Conservation (phyloP, 495 filamentous ascomycete species). For the Penicillium pulvis region DNA sequence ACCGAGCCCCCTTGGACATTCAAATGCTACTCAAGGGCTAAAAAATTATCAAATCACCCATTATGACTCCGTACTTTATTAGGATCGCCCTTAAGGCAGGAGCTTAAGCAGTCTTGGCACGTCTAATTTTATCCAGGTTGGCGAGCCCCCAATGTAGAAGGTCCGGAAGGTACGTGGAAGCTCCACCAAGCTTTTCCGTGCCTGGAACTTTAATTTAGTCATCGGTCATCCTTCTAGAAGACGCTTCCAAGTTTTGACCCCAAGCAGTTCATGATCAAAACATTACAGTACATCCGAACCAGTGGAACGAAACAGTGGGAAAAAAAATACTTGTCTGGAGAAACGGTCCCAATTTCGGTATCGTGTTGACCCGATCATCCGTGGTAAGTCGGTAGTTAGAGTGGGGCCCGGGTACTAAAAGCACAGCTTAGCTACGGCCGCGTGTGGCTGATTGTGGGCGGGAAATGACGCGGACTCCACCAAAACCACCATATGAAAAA, state of each 20-base stretch:
- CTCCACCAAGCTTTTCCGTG: constrained; percentile 1
- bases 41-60: too few species aligned
- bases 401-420: not conserved
- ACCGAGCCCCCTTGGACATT: too few species aligned
- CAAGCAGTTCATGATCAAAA: not conserved
- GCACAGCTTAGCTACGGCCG: not conserved
- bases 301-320: not conserved
- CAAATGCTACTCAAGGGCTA: not conserved
- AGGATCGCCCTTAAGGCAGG: not conserved
- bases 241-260: not conserved
- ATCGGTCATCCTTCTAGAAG: not conserved
- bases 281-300: not conserved
- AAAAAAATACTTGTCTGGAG: not conserved
- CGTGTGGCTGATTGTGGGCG: not conserved
- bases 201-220: constrained; percentile 14
- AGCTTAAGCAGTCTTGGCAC: not conserved
- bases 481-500: not conserved
- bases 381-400: not conserved
- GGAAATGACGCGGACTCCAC: constrained; percentile 4
- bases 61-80: not conserved
- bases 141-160: not conserved
- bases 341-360: not conserved
- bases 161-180: not conserved
- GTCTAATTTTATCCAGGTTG: not conserved
- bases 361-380: not conserved